A percentile compares a stretch with the other conserved stretches of the same genome.
These are phyloP conservation scores for Entophlyctis helioformis DNA, from an alignment of 192 early-diverging fungal species.

Conservation along the genomic window DNA sequence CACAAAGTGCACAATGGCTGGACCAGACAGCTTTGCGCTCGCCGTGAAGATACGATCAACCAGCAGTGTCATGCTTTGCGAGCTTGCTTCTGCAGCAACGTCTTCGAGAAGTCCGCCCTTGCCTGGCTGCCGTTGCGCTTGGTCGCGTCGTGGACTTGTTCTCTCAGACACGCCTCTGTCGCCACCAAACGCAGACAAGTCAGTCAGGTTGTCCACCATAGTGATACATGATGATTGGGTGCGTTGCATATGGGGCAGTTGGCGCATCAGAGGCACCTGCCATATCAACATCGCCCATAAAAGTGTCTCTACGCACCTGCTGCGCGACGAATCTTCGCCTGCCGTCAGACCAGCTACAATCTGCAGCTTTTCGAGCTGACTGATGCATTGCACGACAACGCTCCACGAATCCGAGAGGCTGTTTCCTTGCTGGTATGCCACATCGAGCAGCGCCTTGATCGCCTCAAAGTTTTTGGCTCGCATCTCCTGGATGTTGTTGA, in stretches of 20 bases:
- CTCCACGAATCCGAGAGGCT: constrained; percentile 55
- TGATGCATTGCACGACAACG: constrained; percentile 75
- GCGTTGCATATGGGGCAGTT: no score
- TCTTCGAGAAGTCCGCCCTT: constrained; percentile 36
- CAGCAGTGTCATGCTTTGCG: constrained; percentile 64
- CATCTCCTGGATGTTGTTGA: constrained; percentile 77
- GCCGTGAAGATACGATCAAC: constrained; percentile 79
- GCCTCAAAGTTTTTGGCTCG: constrained; percentile 86
- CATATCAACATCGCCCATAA: no score
- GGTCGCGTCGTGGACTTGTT: no score
- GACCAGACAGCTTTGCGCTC: constrained; percentile 62
- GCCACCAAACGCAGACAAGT: no score
- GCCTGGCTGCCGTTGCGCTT: no score
- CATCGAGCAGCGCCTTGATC: constrained; percentile 71
- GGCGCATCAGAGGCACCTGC: no score
- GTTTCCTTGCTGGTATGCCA: constrained; percentile 48
- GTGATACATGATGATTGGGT: no score
- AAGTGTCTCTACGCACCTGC: no score
- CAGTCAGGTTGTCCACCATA: no score
- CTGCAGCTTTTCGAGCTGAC: constrained; percentile 81
- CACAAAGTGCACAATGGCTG: constrained; percentile 85
- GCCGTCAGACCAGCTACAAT: no score
- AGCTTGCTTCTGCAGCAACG: constrained; percentile 30
- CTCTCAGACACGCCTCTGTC: no score
- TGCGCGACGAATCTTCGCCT: constrained; percentile 24